phyloP scores from a whole-genome alignment of 768 basidiomycete genomes.

The Hericium erinaceus region DNA sequence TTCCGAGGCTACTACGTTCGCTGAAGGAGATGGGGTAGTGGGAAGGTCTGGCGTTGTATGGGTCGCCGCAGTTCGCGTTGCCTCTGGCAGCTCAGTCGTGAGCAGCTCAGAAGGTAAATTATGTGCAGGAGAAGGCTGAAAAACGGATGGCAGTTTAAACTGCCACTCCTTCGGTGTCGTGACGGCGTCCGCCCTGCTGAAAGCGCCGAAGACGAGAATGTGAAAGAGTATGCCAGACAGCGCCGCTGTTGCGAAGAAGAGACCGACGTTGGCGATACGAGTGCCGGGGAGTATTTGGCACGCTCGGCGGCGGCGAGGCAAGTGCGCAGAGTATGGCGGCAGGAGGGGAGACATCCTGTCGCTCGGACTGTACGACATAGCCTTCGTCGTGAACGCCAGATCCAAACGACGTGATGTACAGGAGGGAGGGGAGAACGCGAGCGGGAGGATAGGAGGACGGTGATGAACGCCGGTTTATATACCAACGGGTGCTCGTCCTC shows the following conservation, averaged over 20 bases:
- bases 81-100: neutral
- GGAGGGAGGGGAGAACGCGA: too few relatives aligned
- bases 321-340: neutral
- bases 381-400: too few relatives aligned
- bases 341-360: neutral
- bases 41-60: neutral
- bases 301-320: neutral
- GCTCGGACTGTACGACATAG: too few relatives aligned
- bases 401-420: too few relatives aligned
- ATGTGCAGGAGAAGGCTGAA: neutral
- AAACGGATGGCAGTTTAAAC: neutral
- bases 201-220: neutral
- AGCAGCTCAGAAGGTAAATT: neutral
- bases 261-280: neutral
- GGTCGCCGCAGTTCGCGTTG: neutral
- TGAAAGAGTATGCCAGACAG: conserved; percentile 4
- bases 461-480: too few relatives aligned
- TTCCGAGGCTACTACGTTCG: neutral
- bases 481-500: too few relatives aligned
- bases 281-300: neutral
- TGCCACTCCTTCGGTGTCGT: neutral
- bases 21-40: neutral
- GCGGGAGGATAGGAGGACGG: too few relatives aligned
- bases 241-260: conserved; percentile 1
- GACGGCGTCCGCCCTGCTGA: neutral